A percentile compares a stretch with the other conserved stretches of the same genome.
Conservation (phyloP, 192 early-diverging fungal species). For the Helicostylum pulchrum region DNA sequence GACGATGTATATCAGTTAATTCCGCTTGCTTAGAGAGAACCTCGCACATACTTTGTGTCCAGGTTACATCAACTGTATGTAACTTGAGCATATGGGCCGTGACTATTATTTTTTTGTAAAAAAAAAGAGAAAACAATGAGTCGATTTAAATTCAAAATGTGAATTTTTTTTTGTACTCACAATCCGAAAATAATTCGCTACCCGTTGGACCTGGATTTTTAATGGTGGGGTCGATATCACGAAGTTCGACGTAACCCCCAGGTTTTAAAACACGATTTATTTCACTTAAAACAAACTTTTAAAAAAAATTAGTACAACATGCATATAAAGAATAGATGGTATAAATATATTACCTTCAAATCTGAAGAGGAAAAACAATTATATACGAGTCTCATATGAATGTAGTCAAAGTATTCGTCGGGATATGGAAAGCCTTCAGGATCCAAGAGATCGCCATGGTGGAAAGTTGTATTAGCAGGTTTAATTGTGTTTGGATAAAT, state of each 20-base stretch:
- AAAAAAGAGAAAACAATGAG: not conserved
- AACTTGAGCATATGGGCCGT: not conserved
- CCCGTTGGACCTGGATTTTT: slow-evolving; percentile 24
- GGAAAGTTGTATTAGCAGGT: slow-evolving; percentile 21
- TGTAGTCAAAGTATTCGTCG: slow-evolving; percentile 29
- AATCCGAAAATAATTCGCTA: not conserved
- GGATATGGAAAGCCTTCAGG: slow-evolving; percentile 12
- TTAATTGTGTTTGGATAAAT: slow-evolving; percentile 30
- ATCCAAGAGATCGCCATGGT: slow-evolving; percentile 19
- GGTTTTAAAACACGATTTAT: slow-evolving; percentile 31
- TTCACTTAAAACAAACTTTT: slow-evolving; percentile 8
- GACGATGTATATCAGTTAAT: slow-evolving; percentile 13
- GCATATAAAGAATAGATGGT: not conserved
- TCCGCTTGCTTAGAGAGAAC: slow-evolving; percentile 2
- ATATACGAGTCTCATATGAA: slow-evolving; percentile 28
- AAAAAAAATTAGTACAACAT: not conserved
- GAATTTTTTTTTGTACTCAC: not conserved
- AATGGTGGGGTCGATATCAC: slow-evolving; percentile 33
- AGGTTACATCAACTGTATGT: slow-evolving; percentile 9
- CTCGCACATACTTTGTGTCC: slow-evolving; percentile 12
- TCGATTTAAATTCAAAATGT: not conserved
- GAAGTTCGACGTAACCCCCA: slow-evolving; percentile 41
- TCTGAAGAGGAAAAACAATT: slow-evolving; percentile 21
- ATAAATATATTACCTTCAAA: slow-evolving; percentile 12
- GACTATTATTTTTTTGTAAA: not conserved